phyloP scores from a whole-genome alignment of 2,329 filamentous ascomycete species.

The Aspergillus sp. region DNA sequence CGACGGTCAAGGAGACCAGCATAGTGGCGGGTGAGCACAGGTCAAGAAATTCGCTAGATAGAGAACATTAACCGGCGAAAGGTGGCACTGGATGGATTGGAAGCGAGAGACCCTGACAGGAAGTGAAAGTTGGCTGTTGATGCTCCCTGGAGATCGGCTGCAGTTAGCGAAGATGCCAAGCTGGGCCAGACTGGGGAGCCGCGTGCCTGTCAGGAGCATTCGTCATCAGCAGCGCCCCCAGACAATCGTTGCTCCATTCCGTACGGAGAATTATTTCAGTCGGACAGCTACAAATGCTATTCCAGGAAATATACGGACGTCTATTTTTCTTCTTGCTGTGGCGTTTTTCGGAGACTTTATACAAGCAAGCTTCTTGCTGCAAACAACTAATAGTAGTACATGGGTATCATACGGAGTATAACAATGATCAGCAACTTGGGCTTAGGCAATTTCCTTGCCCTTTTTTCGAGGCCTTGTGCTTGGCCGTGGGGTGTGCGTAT shows the following conservation, averaged over 20 bases:
- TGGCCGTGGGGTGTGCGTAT: not conserved
- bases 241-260: too few species aligned
- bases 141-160: slow-evolving; percentile 26
- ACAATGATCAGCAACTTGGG: not conserved
- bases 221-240: not conserved
- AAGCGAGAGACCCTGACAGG: slow-evolving; percentile 3
- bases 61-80: slow-evolving; percentile 7
- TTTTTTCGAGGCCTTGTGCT: not conserved
- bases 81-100: not conserved
- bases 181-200: slow-evolving; percentile 17
- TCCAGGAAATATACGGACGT: not conserved
- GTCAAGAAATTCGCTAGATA: slow-evolving; percentile 1
- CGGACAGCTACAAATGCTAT: not conserved
- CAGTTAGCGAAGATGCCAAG: slow-evolving; percentile 30
- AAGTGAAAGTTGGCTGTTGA: slow-evolving; percentile 14
- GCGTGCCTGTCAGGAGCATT: slow-evolving; percentile 8
- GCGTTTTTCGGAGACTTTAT: not conserved
- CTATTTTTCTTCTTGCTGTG: not conserved
- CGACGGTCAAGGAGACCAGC: slow-evolving; percentile 96
- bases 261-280: not conserved
- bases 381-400: slow-evolving; percentile 8
- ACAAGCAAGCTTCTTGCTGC: not conserved
- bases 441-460: not conserved
- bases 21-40: slow-evolving; percentile 52
- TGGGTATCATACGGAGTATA: slow-evolving; percentile 3